phyloP scores from a whole-genome alignment of 2,329 filamentous ascomycete species.

The Talaromyces pinophilus region DNA sequence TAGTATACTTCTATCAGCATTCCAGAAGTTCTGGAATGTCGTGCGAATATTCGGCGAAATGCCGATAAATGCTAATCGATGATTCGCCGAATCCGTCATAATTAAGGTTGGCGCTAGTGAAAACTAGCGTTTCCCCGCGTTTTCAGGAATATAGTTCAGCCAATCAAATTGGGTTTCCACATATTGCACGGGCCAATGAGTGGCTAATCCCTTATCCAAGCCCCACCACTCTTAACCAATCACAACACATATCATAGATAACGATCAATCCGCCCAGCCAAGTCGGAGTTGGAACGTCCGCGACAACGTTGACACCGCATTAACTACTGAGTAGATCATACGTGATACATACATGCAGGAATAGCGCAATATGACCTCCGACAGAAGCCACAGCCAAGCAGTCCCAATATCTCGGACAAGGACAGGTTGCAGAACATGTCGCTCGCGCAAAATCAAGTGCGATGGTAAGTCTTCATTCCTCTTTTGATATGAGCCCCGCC shows the following conservation, averaged over 20 bases:
- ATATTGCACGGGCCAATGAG: background rate
- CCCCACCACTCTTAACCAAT: background rate
- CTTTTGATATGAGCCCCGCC: background rate
- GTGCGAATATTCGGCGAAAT: background rate
- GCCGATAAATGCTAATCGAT: background rate
- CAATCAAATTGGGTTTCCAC: background rate
- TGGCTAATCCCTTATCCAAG: background rate
- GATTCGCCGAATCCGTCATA: background rate
- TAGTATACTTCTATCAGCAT: background rate
- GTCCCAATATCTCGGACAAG: constrained; percentile 26
- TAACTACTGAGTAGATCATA: background rate
- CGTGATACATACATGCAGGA: background rate
- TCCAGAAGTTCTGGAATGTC: background rate
- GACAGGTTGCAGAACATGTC: constrained; percentile 30
- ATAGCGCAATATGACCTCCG: background rate
- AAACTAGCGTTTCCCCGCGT: background rate
- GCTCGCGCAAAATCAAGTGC: constrained; percentile 29
- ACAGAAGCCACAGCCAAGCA: background rate
- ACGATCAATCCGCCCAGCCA: background rate
- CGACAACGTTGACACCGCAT: background rate
- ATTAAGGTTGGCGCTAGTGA: background rate
- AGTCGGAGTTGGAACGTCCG: background rate
- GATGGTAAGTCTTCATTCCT: constrained; percentile 25
- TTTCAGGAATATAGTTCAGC: background rate
- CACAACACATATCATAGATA: background rate